phyloP scores from a whole-genome alignment of 1,139 yeast species.

The Meyerozyma elateridarum region DNA sequence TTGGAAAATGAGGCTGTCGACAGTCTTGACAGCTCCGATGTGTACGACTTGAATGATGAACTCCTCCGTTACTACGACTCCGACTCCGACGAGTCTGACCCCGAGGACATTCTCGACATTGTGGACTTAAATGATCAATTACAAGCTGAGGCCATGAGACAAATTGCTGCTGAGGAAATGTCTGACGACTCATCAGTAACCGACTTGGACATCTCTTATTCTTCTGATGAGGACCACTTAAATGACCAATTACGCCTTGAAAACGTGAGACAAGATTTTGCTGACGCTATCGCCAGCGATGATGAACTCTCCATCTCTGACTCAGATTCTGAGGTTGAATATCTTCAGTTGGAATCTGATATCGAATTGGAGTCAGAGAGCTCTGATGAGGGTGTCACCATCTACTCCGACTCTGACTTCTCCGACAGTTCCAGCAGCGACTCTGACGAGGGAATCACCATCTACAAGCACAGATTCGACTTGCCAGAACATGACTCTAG shows the following conservation, averaged over 20 bases:
- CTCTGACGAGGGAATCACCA: conserved; percentile 41
- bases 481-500: conserved; percentile 30
- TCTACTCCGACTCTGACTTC: conserved; percentile 15
- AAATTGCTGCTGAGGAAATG: conserved; percentile 13
- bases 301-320: conserved; percentile 22
- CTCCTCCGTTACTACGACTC: conserved; percentile 34
- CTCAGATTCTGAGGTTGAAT: conserved; percentile 28
- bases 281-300: conserved; percentile 31
- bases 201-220: conserved; percentile 27
- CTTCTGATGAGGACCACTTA: conserved; percentile 30
- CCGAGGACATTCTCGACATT: conserved; percentile 30
- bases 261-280: conserved; percentile 37
- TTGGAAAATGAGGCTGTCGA: conserved; percentile 33
- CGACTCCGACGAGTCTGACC: conserved; percentile 15
- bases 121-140: conserved; percentile 34
- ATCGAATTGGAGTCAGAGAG: conserved; percentile 15
- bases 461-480: conserved; percentile 40
- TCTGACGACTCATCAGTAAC: conserved; percentile 12
- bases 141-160: conserved; percentile 28
- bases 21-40: conserved; percentile 28
- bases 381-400: conserved; percentile 23
- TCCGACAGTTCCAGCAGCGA: conserved; percentile 23
- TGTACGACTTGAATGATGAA: conserved; percentile 38
- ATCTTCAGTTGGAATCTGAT: conserved; percentile 22
- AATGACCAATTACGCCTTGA: conserved; percentile 35